These are phyloP conservation scores for Solanum sitiens DNA, from an alignment of 257 asterid genomes.

Conservation along the genomic window DNA sequence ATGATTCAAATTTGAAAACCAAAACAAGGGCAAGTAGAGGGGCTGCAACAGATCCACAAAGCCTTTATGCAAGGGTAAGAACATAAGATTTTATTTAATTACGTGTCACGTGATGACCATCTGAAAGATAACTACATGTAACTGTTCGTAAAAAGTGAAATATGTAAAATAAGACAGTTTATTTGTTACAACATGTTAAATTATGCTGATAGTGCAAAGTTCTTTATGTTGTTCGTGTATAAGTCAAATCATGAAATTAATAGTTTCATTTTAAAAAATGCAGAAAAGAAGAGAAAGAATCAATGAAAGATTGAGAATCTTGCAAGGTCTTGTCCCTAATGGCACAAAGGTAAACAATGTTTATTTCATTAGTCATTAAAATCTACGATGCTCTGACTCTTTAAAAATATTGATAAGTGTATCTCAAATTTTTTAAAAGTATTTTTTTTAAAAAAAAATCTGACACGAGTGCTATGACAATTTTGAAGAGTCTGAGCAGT, in stretches of 20 bases:
- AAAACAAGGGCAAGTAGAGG: conserved; percentile 40
- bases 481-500: not conserved
- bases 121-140: not conserved
- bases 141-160: not conserved
- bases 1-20: conserved; percentile 14
- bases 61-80: conserved; percentile 86
- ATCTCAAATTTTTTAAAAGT: no score
- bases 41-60: conserved; percentile 80
- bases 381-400: no score
- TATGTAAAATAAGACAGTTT: not conserved
- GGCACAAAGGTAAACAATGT: conserved; percentile 49
- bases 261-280: not conserved
- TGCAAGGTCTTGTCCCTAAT: conserved; percentile 83
- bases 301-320: conserved; percentile 70
- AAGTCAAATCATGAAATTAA: not conserved
- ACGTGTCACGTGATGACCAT: no score
- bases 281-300: conserved; percentile 86
- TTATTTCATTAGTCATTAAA: not conserved
- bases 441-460: no score
- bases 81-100: not conserved
- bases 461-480: accelerated
- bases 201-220: accelerated
- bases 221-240: not conserved
- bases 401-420: no score
- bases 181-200: not conserved